phyloP scores from a whole-genome alignment of 306 rosid species.

The Crotalaria pallida region DNA sequence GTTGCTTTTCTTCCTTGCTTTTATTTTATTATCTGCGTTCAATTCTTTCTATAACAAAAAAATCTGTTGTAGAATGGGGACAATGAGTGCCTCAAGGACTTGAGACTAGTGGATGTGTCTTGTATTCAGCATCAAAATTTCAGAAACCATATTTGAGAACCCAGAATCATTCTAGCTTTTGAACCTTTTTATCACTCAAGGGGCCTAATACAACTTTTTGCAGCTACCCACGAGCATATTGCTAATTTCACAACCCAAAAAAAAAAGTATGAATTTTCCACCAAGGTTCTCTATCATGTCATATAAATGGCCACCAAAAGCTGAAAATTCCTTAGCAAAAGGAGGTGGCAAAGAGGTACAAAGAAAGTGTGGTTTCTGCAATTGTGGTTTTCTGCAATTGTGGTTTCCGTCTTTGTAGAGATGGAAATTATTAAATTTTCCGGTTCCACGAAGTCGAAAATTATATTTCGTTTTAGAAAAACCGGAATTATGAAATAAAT shows the following conservation, averaged over 20 bases:
- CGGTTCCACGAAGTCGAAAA: no score
- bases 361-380: no score
- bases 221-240: conserved; percentile 49
- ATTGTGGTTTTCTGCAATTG: no score
- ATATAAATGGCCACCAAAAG: conserved; percentile 52
- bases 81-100: conserved; percentile 46
- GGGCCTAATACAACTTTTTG: conserved; percentile 40
- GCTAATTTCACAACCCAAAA: conserved; percentile 36
- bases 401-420: no score
- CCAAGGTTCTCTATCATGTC: conserved; percentile 33
- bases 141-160: conserved; percentile 40
- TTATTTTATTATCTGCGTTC: conserved; percentile 27
- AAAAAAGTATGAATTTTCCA: conserved; percentile 21
- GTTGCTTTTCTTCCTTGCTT: conserved; percentile 25
- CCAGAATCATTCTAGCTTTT: conserved; percentile 73
- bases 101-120: conserved; percentile 55
- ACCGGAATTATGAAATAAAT: no score
- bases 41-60: background rate
- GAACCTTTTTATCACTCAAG: conserved; percentile 40
- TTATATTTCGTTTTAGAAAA: no score
- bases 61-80: conserved; percentile 35
- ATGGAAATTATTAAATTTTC: no score
- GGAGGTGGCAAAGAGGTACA: conserved; percentile 35
- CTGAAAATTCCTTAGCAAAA: conserved; percentile 38
- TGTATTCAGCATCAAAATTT: conserved; percentile 75